Evolutionary conservation across 192 early-diverging fungal genomes (phyloP), one percentile per base, ranked within the genome.

Genomic region (Coemansia sp.): DNA sequence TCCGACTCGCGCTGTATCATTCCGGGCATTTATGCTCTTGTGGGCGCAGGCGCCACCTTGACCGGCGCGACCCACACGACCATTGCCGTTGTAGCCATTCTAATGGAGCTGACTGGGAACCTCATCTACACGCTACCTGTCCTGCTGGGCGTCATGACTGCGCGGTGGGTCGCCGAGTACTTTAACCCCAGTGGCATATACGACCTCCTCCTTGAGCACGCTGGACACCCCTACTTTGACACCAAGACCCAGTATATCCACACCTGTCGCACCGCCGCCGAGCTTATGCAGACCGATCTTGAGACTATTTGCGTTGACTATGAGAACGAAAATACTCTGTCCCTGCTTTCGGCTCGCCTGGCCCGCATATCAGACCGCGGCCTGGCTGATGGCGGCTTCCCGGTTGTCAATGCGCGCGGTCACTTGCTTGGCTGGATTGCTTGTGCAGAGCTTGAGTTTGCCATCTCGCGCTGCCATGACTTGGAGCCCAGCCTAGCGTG

Each of bases 61-160:
- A 67, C 75, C 14, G 78, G 87, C 21, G 72, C 85, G 21, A 90
- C 88, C 0, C 70, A 84, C 52, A 86, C 86, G 57, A 88, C 82
- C 3, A 80, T 86, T 21, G 82, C 84, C 1, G 72, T 85, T 1
- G 74, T 87, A 3, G 89, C 90, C 19, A 84, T 91, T 54, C 83
- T 91, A 77, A 90, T 91, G 73, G 90, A 91, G 76, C 84, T 91
- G 18, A 91, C 90, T 15, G 90, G 90, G 1, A 87, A 86, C 10
- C 76, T 91, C 26, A 84, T 83, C 24, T 91, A 91, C 65, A 85
- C 87, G 41, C 61, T 89, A 5, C 89, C 89, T 3, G 82, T 82
- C 12, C 83, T 84, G 57, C 58, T 85, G 29, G 65, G 63, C 29
- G 65, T 91, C 17, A 83, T 77, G 81, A 75, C 74, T 24, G 73